Evolutionary conservation across 2,329 filamentous ascomycete species (phyloP).

Genomic region (Sclerotinia spermophila): DNA sequence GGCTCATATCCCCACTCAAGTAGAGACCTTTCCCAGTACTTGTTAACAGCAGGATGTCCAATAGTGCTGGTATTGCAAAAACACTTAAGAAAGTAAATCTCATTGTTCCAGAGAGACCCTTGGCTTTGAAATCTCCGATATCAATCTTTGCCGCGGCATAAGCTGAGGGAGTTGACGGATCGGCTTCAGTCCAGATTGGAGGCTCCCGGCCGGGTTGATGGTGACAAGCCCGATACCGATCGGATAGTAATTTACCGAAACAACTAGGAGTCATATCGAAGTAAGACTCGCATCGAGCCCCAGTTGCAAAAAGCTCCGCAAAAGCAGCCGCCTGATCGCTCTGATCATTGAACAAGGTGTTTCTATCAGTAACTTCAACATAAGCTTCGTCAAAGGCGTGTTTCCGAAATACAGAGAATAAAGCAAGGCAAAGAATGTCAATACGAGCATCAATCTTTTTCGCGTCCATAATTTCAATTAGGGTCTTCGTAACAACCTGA

Average conservation of each 20-base stretch:
- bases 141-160: constrained; percentile 52
- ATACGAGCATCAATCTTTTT: constrained; percentile 43
- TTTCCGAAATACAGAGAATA: constrained; percentile 55
- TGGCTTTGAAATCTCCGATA: constrained; percentile 44
- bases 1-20: constrained; percentile 53
- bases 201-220: constrained; percentile 30
- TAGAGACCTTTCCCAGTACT: constrained; percentile 58
- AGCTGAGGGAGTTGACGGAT: constrained; percentile 34
- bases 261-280: constrained; percentile 52
- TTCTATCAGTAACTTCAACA: constrained; percentile 59
- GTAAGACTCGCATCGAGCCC: constrained; percentile 60
- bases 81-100: constrained; percentile 54
- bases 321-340: constrained; percentile 61
- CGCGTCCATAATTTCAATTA: constrained; percentile 5
- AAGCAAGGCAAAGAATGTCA: constrained; percentile 54
- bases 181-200: constrained; percentile 22
- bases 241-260: constrained; percentile 41
- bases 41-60: constrained; percentile 57
- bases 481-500: not conserved
- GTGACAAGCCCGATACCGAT: constrained; percentile 47
- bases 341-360: constrained; percentile 57
- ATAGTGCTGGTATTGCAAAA: constrained; percentile 58
- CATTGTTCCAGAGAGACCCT: constrained; percentile 40
- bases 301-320: constrained; percentile 59
- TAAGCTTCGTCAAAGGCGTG: constrained; percentile 59